Conservation (phyloP, 1,284 basidiomycete genomes). For the Clitocybe nebularis region DNA sequence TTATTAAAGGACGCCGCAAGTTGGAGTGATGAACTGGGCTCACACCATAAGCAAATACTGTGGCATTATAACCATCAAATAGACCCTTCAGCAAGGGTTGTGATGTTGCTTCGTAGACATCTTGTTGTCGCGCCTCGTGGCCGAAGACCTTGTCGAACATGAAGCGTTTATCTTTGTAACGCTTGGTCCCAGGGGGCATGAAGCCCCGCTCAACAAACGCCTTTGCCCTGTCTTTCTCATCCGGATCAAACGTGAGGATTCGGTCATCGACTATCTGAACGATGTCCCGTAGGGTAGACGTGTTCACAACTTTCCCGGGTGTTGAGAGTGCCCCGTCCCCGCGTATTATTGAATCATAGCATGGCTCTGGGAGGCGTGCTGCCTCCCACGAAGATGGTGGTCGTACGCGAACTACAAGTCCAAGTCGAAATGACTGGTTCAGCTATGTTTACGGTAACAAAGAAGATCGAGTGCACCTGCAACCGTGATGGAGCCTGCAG, state of each 20-base stretch:
- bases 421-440: constrained; percentile 12
- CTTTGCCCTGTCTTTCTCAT: constrained; percentile 74
- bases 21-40: constrained; percentile 29
- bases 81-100: constrained; percentile 80
- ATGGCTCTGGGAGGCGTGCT: constrained; percentile 70
- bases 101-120: constrained; percentile 83
- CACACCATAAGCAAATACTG: constrained; percentile 96
- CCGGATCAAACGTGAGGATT: constrained; percentile 92
- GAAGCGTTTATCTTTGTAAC: constrained; percentile 92
- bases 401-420: constrained; percentile 76
- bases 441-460: constrained; percentile 16
- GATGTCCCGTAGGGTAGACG: constrained; percentile 64
- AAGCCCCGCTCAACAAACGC: constrained; percentile 80
- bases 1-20: constrained; percentile 9
- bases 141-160: constrained; percentile 93
- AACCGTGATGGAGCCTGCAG: constrained; percentile 82
- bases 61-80: constrained; percentile 93
- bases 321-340: constrained; percentile 81
- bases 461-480: constrained; percentile 51
- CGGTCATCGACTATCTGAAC: constrained; percentile 81
- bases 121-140: constrained; percentile 73
- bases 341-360: constrained; percentile 65
- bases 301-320: constrained; percentile 49
- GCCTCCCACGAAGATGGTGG: constrained; percentile 85
- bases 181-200: constrained; percentile 77